A percentile compares a stretch with the other conserved stretches of the same genome.
Evolutionary conservation across 2,329 filamentous ascomycete genomes (phyloP).

Genomic region (Claviceps paspali): DNA sequence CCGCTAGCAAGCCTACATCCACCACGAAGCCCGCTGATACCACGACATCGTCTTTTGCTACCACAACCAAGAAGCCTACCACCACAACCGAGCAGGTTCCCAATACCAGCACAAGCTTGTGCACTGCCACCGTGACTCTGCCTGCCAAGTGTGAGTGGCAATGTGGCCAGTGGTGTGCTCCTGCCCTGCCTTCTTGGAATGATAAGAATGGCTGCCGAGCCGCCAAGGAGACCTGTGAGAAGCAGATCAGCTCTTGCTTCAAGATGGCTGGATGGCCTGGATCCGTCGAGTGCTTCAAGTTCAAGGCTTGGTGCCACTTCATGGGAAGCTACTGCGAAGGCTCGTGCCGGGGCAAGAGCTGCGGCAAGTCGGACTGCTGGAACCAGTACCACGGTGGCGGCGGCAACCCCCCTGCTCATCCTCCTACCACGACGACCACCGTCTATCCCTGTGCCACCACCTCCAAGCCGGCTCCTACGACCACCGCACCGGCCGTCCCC

Average conservation of each 20-base stretch:
- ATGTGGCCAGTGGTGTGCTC: conserved; percentile 38
- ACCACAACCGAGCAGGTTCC: conserved; percentile 11
- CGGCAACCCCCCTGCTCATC: conserved; percentile 14
- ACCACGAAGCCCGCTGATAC: neutral
- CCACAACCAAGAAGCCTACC: neutral
- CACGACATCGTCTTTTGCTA: neutral
- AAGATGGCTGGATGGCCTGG: conserved; percentile 33
- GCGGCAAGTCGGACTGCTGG: conserved; percentile 29
- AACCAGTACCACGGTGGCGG: conserved; percentile 24
- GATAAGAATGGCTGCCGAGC: conserved; percentile 25
- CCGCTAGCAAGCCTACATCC: neutral
- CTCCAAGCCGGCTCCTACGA: conserved; percentile 15
- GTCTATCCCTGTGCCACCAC: conserved; percentile 19
- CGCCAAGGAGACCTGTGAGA: conserved; percentile 27
- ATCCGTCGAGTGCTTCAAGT: conserved; percentile 34
- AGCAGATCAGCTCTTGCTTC: conserved; percentile 37
- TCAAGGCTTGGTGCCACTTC: conserved; percentile 31
- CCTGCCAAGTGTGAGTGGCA: conserved; percentile 37
- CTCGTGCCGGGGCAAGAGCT: conserved; percentile 20
- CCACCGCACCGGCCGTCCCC: conserved; percentile 16
- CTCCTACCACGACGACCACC: conserved; percentile 17
- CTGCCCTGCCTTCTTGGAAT: conserved; percentile 31
- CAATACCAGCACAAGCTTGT: conserved; percentile 25
- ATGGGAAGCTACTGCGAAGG: conserved; percentile 28
- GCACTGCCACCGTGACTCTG: conserved; percentile 29